Evolutionary conservation across 192 early-diverging fungal genomes (phyloP), one percentile per base, ranked within the genome.

Genomic region (Spizellomyces punctatus): DNA sequence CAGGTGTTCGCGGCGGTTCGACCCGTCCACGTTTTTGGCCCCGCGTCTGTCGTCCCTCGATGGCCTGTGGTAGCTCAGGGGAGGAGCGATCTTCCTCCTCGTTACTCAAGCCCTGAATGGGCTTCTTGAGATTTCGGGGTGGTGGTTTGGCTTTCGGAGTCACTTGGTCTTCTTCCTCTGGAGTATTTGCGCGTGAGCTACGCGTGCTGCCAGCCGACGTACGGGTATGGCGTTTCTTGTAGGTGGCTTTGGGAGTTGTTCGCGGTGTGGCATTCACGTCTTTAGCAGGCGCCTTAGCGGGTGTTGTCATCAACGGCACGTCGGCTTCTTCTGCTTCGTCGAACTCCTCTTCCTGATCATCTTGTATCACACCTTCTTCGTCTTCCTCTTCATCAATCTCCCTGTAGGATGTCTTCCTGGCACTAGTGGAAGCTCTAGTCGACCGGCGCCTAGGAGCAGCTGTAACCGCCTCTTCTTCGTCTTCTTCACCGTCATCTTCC

Each of bases 371-470:
- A 6, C 73, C 43, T 49, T 66, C 79, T 0, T 76, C 55, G n/a
- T 1, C 69, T 43, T 73, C 70, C 4, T 78, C 68, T 46, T 78
- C 68, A 10, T 76, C 74, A 14, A 56, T 58, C 16, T 44, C 76
- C 21, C 75, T 69, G 8, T 21, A 41, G 46, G 56, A 67, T 16
- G 9, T 17, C n/a, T 56, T 65, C 12, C 48, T 56, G 10, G 58
- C 69, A 44, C 69, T 73, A 17, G 64, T 42, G 21, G 55, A 72
- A 4, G 61, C 42, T 7, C 71, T 73, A n/a, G 70, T 21, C n/a
- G 71, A 72, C 12, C 77, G 76, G n/a, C 66, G 56, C 45, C 47
- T 10, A 5, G 69, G 57, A n/a, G 50, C 47, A 6, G 61, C 66
- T 19, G 46, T 71, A 8, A 55, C 62, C 10, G 64, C 78, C 4